These are phyloP conservation scores for Saccharum spontaneum DNA, from an alignment of 176 grass and related monocot species.

Conservation along the genomic window DNA sequence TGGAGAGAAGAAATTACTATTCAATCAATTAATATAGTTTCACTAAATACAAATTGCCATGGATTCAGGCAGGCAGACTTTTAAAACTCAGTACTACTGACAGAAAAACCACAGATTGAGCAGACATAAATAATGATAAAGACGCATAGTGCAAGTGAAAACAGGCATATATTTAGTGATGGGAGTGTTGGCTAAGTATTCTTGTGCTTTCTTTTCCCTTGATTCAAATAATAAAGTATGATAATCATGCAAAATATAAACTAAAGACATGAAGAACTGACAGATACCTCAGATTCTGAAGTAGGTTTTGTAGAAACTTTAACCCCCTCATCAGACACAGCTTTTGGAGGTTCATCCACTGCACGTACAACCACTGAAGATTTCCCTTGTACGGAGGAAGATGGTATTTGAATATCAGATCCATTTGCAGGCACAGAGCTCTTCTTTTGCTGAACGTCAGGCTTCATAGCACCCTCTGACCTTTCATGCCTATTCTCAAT, in stretches of 20 bases:
- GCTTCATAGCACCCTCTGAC: constrained; percentile 60
- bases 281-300: constrained; percentile 77
- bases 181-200: neutral
- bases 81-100: neutral
- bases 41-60: neutral
- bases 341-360: constrained; percentile 67
- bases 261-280: constrained; percentile 2
- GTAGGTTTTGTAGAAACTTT: constrained; percentile 56
- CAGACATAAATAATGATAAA: neutral
- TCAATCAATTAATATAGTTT: neutral
- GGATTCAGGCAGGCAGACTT: neutral
- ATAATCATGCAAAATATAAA: neutral
- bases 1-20: neutral
- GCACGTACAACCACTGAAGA: constrained; percentile 52
- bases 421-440: constrained; percentile 54
- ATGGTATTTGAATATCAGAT: constrained; percentile 45
- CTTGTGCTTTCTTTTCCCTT: neutral
- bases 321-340: constrained; percentile 54
- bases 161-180: neutral
- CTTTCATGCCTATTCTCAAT: constrained; percentile 70
- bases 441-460: constrained; percentile 64
- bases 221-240: neutral
- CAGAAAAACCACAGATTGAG: neutral
- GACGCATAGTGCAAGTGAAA: neutral
- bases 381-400: constrained; percentile 51